Percentiles rank a stretch among this genome's conserved stretches.
phyloP scores from a whole-genome alignment of 1,139 yeast genomes.

The Zygosaccharomyces pseudobailii region DNA sequence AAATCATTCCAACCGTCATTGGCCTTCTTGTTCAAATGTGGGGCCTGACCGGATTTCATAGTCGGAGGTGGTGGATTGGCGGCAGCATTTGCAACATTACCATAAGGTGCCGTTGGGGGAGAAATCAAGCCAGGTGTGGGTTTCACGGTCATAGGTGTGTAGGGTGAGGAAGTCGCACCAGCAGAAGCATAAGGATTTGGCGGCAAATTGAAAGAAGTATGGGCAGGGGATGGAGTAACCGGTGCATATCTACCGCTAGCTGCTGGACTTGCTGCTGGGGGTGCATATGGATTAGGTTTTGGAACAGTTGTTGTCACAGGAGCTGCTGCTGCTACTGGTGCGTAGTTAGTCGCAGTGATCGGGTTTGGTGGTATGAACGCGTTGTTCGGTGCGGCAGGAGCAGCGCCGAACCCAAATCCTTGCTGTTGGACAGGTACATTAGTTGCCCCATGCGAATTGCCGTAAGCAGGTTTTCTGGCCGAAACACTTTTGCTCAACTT shows the following conservation, averaged over 20 bases:
- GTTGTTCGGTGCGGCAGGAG: neutral
- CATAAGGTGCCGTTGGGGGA: conserved; percentile 6
- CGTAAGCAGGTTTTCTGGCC: conserved; percentile 8
- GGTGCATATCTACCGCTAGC: conserved; percentile 9
- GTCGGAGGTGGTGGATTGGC: conserved; percentile 17
- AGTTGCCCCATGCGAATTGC: conserved; percentile 1
- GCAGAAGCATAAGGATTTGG: conserved; percentile 36
- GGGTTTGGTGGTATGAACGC: conserved; percentile 4
- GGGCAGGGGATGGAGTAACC: conserved; percentile 10
- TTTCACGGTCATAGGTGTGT: conserved; percentile 14
- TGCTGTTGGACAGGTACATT: neutral
- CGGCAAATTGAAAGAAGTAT: conserved; percentile 22
- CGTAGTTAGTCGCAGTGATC: conserved; percentile 7
- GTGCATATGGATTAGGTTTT: conserved; percentile 40
- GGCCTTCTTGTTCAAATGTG: conserved; percentile 45
- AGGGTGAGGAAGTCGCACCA: conserved; percentile 10
- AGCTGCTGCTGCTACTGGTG: conserved; percentile 1
- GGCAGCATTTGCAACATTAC: conserved; percentile 3
- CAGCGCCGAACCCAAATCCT: neutral
- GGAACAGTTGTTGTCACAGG: conserved; percentile 16
- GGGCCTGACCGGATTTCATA: conserved; percentile 33
- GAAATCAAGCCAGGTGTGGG: conserved; percentile 16
- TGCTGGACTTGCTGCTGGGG: conserved; percentile 31
- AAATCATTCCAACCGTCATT: conserved; percentile 94
- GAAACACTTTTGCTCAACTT: conserved; percentile 15